Base-by-base conservation (phyloP, 2,329 filamentous ascomycete genomes). In the Orbilia blumenaviensis region DNA sequence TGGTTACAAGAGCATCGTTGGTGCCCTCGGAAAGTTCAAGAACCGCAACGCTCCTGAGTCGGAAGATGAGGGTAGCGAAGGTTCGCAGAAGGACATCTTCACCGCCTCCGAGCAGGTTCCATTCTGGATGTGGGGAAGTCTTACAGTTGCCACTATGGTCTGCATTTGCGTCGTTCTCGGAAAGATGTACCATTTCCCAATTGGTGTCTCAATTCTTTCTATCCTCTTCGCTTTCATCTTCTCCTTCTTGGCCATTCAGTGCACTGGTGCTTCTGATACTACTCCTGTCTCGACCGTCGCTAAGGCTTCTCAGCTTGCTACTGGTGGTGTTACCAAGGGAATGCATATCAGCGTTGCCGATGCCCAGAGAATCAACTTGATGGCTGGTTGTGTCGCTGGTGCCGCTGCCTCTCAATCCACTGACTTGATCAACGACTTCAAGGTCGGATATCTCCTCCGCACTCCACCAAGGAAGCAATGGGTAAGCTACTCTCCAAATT, bases 151-250 rank as follows among this genome's bases (percentile, higher is more conserved):
- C 34, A 76, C 72, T 6, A 58, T 54, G 18, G n/a, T 76, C 16
- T 61, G 67, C 8, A 76, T 76, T 50, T 76, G 72, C 34, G 72
- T 76, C 48, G 63, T 76, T 25, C 44, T 76, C 25, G 72, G 72
- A 14, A 46, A 29, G 27, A 60, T 69, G 64, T 76, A 76, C 64
- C 21, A 56, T 16, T 63, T 64, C 64, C 64, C 72, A 50, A 44
- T 69, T 25, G 64, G 72, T 34, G 64, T 84, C 83, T 83, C 82
- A 2, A 78, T 85, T 12, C 81, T 85, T n/a, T 83, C 84, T 58
- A 81, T 85, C 78, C 82, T 85, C 80, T 80, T 85, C 62, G 83
- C 84, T 29, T 85, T 85, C 82, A 83, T 85, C 82, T 85, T 85
- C 81, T 83, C 83, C 46, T 83, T 85, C 80, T 80, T 85, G 27